Conservation (phyloP, 106 monocot genomes). For the Narthecium ossifragum region DNA sequence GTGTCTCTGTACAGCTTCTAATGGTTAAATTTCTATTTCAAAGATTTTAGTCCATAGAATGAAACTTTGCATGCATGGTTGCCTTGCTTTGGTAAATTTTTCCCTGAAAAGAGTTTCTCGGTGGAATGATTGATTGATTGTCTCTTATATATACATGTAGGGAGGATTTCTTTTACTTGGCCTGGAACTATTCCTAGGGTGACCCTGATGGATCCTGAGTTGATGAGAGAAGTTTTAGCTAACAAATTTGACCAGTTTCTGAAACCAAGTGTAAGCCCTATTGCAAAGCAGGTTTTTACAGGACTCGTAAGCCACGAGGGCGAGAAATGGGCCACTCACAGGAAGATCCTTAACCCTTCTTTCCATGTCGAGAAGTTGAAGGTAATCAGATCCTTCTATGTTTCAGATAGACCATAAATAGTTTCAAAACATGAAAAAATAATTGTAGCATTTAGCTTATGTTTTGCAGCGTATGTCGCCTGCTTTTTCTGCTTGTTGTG, state of each 20-base stretch:
- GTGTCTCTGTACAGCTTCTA: too few species aligned
- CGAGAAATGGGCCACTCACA: constrained; percentile 69
- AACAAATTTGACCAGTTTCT: constrained; percentile 17
- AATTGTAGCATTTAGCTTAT: too few species aligned
- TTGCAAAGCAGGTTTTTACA: constrained; percentile 9
- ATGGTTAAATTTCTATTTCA: too few species aligned
- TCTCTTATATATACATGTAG: background rate
- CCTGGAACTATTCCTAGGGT: constrained; percentile 16
- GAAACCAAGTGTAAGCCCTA: constrained; percentile 9
- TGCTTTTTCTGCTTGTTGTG: constrained; percentile 22
- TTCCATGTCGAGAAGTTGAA: constrained; percentile 78
- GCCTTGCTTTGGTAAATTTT: too few species aligned
- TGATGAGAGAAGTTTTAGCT: constrained; percentile 18
- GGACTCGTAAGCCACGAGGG: constrained; percentile 53
- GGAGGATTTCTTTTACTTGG: constrained; percentile 7
- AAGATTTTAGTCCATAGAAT: too few species aligned
- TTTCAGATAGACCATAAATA: too few species aligned
- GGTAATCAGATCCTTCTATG: too few species aligned
- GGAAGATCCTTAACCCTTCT: constrained; percentile 74
- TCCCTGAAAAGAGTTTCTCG: too few species aligned
- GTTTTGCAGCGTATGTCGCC: constrained; percentile 6
- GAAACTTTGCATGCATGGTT: too few species aligned
- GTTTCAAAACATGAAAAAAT: too few species aligned
- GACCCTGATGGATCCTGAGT: constrained; percentile 12
- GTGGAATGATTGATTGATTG: too few species aligned